Percentiles rank a stretch among this genome's conserved stretches.
Evolutionary conservation across 2,329 filamentous ascomycete genomes (phyloP).

Genomic region (Cytospora mali): DNA sequence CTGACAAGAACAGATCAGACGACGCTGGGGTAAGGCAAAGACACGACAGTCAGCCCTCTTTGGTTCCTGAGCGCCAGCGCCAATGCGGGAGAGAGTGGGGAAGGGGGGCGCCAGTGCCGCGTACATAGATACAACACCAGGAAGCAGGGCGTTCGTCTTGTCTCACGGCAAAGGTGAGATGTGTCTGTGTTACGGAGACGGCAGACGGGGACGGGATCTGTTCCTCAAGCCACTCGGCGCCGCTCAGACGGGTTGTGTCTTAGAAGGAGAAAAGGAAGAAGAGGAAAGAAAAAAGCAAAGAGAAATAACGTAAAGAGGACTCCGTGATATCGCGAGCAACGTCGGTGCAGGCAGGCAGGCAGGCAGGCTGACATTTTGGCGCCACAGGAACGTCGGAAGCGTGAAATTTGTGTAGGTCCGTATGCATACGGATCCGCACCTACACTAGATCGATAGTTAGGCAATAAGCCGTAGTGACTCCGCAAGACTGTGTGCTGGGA

Average conservation of each 20-base stretch:
- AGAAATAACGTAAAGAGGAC: too few species aligned
- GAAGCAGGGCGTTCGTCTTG: constrained; percentile 3
- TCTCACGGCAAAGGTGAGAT: constrained; percentile 11
- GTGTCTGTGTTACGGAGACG: constrained; percentile 9
- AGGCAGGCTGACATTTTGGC: too few species aligned
- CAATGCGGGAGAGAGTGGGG: neutral
- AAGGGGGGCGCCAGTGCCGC: neutral
- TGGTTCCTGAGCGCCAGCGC: neutral
- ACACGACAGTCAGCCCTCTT: too few species aligned
- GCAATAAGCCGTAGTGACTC: too few species aligned
- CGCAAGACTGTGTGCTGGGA: too few species aligned
- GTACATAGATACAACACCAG: neutral
- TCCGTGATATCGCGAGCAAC: too few species aligned
- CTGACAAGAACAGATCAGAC: constrained; percentile 17
- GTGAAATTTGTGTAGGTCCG: too few species aligned
- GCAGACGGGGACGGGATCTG: constrained; percentile 8
- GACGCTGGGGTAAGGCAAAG: constrained; percentile 19
- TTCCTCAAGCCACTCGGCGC: neutral
- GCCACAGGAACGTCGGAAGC: too few species aligned
- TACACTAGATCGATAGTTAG: too few species aligned
- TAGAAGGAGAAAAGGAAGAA: neutral
- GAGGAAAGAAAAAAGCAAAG: neutral
- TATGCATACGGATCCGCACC: too few species aligned
- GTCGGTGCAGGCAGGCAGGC: too few species aligned
- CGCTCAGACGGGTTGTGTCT: neutral